Evolutionary conservation across 2,329 filamentous ascomycete species (phyloP), one percentile per base, ranked within the genome.

Genomic region (Penicillium crustosum): DNA sequence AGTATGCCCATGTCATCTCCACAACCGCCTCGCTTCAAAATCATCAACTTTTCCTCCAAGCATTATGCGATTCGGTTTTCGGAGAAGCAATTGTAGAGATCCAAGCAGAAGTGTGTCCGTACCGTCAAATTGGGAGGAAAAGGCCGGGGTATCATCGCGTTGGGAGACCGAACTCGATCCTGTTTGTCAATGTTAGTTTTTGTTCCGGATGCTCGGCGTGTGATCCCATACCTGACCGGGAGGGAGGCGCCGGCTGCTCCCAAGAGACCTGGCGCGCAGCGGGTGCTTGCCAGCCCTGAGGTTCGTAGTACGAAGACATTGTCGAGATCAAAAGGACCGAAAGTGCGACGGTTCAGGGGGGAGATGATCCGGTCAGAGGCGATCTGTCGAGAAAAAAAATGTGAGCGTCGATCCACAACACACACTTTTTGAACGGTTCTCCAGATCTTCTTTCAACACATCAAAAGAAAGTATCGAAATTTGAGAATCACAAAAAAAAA

Each of bases 121-220:
- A 94, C 90, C 90, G 80, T 96, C 92, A 76, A 96, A 89, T 78
- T 96, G 92, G 73, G 89, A 88, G 66, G 86, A 86, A 75, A 96
- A 96, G 59, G 92, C 91, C 70, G 82, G 80, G 58, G 85, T 83
- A 60, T 95, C 91, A 65, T 93, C 90, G 68, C 86, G 85, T 54
- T 87, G 84, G 64, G 86, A 86, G 50, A 89, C 87, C 57, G 89
- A 92, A 76, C 84, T 91, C 61, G 89, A 86, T 77, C 89, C 89
- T 91, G 51, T 12, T 49, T 33, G 12, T 33, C 29, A 39, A 54
- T 36, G 53, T 65, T 35, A 62, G 54, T 57, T 47, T 53, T 48
- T 42, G 36, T 44, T 42, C 35, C 42, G 31, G 15, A 12, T 36
- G 10, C 7, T 36, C 23, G 9, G 58, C 42, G 10, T 58, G 41